Evolutionary conservation across 805 yeast species (phyloP).

Genomic region (Candida sonorensis): DNA sequence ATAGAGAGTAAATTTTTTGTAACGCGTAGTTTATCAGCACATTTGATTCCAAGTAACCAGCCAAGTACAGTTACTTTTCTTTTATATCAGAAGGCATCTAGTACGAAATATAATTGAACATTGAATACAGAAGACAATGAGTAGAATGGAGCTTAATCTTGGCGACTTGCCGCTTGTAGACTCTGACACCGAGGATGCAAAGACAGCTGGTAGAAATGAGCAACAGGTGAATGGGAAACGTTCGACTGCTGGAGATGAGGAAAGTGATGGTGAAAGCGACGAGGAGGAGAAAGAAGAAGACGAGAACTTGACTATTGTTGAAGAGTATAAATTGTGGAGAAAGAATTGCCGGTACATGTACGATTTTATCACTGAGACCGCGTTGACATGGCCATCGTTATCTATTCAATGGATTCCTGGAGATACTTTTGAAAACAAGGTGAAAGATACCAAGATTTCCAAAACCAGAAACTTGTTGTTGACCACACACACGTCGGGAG

Average conservation of each 20-base stretch:
- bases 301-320: constrained; percentile 41
- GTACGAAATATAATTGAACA: no score
- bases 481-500: constrained; percentile 72
- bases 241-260: constrained; percentile 8
- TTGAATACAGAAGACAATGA: constrained; percentile 4
- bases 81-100: no score
- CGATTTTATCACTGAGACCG: constrained; percentile 75
- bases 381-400: constrained; percentile 75
- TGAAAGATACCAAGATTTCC: constrained; percentile 23
- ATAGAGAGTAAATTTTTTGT: no score
- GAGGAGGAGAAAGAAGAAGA: constrained; percentile 16
- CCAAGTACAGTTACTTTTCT: no score
- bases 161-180: constrained; percentile 17
- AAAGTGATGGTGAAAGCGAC: constrained; percentile 1
- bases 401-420: constrained; percentile 73
- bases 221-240: no score
- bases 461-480: constrained; percentile 44
- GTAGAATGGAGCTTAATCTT: constrained; percentile 16
- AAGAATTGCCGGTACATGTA: constrained; percentile 78
- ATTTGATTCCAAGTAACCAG: no score
- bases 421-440: constrained; percentile 17
- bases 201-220: no score
- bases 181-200: no score
- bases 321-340: constrained; percentile 75
- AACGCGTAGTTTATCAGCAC: no score